Evolutionary conservation across 768 basidiomycete species (phyloP).

Genomic region (Trametes cingulata): DNA sequence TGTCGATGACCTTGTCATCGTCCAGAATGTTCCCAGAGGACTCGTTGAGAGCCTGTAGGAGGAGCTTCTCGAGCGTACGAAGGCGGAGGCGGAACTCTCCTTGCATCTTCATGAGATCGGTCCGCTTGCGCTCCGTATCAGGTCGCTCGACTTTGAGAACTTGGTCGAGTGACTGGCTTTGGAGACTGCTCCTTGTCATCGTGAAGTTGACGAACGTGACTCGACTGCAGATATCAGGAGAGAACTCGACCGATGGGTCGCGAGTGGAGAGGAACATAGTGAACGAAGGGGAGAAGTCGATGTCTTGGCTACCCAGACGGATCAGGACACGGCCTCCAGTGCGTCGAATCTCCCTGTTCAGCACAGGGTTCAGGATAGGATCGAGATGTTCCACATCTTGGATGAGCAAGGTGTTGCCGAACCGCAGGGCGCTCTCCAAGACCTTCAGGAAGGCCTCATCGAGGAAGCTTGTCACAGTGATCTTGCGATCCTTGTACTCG

Average conservation of each 20-base stretch:
- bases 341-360: constrained; percentile 94
- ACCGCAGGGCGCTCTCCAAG: constrained; percentile 96
- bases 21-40: constrained; percentile 97
- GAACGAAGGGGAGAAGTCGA: constrained; percentile 99
- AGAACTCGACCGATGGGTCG: constrained; percentile 96
- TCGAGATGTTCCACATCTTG: constrained; percentile 98
- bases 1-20: constrained; percentile 97
- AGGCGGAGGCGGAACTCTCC: constrained; percentile 95
- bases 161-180: constrained; percentile 97
- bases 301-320: constrained; percentile 95
- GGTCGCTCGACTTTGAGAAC: constrained; percentile 96
- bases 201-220: constrained; percentile 97
- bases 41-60: constrained; percentile 94
- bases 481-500: constrained; percentile 94
- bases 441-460: constrained; percentile 99
- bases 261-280: constrained; percentile 98
- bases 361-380: constrained; percentile 94
- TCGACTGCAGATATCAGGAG: constrained; percentile 97
- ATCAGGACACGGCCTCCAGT: constrained; percentile 98
- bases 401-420: constrained; percentile 95
- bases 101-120: constrained; percentile 97
- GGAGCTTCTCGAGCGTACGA: constrained; percentile 87
- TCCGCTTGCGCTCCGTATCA: constrained; percentile 92
- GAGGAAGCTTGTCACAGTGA: constrained; percentile 97
- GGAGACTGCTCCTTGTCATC: constrained; percentile 98